Evolutionary conservation across 352 stramenopile species (phyloP), one percentile per base, ranked within the genome.

Genomic region (Pythium dissimile): DNA sequence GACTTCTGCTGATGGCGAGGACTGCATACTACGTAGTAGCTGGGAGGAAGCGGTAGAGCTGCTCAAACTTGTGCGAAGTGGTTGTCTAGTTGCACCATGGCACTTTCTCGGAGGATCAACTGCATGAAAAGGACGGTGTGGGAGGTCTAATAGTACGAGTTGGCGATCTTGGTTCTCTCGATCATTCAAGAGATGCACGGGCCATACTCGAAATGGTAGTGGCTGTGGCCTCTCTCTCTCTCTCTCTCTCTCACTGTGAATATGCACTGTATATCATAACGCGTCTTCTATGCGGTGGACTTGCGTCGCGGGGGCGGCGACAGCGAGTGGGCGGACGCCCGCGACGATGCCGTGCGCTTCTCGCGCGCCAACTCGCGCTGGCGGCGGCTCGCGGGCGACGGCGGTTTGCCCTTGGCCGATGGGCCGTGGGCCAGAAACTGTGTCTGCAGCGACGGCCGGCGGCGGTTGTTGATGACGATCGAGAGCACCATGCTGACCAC

Each of bases 401-500:
- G 60, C 10, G 38, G 60, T 37, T 49, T 59, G n/a, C 59, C 51
- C 56, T 67, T 67, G 11, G 52, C 50, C 16, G 59, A 62, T 5
- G 59, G 51, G 0, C 51, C 53, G 20, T 68, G 23, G 5, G 50
- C 48, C 41, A 68, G 54, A 35, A 68, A 68, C 7, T 68, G 61
- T 2, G 61, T 39, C 15, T 68, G 53, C 20, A 68, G 41, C 4
- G 39, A 47, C 24, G 61, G 61, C 11, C 28, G 30, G 5, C 62
- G 62, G 18, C 66, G 75, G 9, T 78, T 71, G 43, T 77, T 76
- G 32, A 88, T 59, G 11, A 86, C 54, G 30, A 89, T 81, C 8
- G 84, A 92, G 7, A 89, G 58, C 23, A 80, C 28, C 12, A 92
- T 88, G 15, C 76, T 78, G 7, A 76, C 44, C 1, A 75, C 66